Base-by-base conservation (phyloP, 148 eudicot species). In the Polygonum aviculare region DNA sequence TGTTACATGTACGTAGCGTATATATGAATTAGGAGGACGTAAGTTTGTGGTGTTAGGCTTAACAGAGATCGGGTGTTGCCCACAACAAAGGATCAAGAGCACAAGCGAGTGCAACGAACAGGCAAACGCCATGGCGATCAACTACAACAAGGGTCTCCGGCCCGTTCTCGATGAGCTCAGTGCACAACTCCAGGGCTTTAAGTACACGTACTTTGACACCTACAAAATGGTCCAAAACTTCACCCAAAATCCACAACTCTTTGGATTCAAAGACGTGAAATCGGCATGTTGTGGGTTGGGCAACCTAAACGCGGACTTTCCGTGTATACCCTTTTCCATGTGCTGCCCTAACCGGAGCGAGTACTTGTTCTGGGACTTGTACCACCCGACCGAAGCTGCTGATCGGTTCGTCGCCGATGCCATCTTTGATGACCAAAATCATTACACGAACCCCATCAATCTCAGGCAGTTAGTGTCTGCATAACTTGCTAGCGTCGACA, bases 211-310 rank as follows among this genome's bases (percentile, higher is more conserved):
- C 52, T 71, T 91, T 12, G 92, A 93, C 75, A 78, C 89, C 48
- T 89, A 88, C 69, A 59, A 12, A 38, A 77, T 83, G 75, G 77
- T 91, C 72, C 45, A 39, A 71, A 77, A 77, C 81, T 80, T 89
- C 82, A 77, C 87, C 39, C 83, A 79, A 71, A 85, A 84, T 11
- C 94, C 96, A 12, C 69, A 85, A 44, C 60, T 59, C 31, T 89
- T 85, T 35, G 98, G 98, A 69, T 94, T 94, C 82, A 88, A 82
- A 11, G 90, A 91, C 79, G 82, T 75, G 22, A 90, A 86, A 77
- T 79, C 84, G 4, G 98, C 98, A 35, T 94, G 98, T 77, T 94
- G 98, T 79, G 97, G 98, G 26, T 76, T 89, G 62, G 98, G 98
- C 41, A 81, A 79, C 65, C 62, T 94, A 49, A 87, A 84, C 15